Conservation (phyloP, 2,329 filamentous ascomycete genomes). For the Hypoxylon sp. region DNA sequence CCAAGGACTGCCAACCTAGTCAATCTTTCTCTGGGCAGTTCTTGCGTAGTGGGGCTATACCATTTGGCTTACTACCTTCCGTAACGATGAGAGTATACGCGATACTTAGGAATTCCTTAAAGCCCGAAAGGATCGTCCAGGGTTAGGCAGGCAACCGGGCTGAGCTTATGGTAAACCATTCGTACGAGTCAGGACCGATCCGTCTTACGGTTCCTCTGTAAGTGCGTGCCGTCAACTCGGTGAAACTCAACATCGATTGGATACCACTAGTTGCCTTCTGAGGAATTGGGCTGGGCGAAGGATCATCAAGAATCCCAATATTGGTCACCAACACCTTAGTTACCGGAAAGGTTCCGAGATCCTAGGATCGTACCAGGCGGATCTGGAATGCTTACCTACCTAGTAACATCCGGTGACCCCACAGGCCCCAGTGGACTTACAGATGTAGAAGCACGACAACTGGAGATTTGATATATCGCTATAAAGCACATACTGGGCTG, state of each 20-base stretch:
- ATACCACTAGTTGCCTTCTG: background rate
- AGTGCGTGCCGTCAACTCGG: background rate
- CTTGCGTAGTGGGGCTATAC: slow-evolving; percentile 4
- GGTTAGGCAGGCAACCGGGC: slow-evolving; percentile 11
- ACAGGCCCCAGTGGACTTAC: background rate
- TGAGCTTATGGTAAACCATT: slow-evolving; percentile 8
- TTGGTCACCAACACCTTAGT: background rate
- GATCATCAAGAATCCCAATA: slow-evolving; percentile 12
- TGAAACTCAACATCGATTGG: slow-evolving; percentile 3
- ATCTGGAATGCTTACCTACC: slow-evolving; percentile 4
- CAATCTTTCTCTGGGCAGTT: background rate
- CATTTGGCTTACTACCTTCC: slow-evolving; percentile 23
- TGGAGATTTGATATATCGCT: background rate
- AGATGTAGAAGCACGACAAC: no score
- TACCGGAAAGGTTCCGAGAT: background rate
- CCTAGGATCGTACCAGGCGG: background rate
- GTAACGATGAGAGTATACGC: slow-evolving; percentile 14
- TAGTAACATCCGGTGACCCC: slow-evolving; percentile 8
- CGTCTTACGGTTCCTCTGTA: background rate
- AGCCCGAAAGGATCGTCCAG: slow-evolving; percentile 13
- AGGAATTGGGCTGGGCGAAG: slow-evolving; percentile 8
- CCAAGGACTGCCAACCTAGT: slow-evolving; percentile 1
- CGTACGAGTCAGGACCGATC: slow-evolving; percentile 1
- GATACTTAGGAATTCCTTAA: background rate
- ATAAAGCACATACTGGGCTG: slow-evolving; percentile 1